Base-by-base conservation (phyloP, 495 filamentous ascomycete species). In the Xylaria nigripes region DNA sequence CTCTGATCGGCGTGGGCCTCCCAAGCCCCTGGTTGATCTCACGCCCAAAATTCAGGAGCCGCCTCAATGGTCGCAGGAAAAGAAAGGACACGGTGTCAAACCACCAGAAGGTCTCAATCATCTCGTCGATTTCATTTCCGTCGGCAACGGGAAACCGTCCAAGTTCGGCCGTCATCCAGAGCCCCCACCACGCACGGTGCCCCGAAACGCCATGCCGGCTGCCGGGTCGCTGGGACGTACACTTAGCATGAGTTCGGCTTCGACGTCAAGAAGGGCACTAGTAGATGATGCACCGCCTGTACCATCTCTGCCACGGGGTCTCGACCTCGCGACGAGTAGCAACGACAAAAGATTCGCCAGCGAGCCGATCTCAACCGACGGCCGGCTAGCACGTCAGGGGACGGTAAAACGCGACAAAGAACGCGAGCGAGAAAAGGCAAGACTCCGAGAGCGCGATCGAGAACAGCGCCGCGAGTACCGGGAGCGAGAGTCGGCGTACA, bases 11-110 rank as follows among this genome's bases (percentile, higher is more conserved):
- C 63, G 57, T 46, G 57, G 57, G 8, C 57, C 53, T 21, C 57
- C 59, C 12, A 63, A 56, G 60, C 86, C 90, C 1, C 75, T 95
- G 0, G 72, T 96, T 12, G 86, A 90, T 59, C 76, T 93, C 18
- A 87, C 82, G 0, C 85, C 89, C 0, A 71, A 76, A n/a, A 89
- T 86, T 63, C 75, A 78, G 42, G 87, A 89, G 54, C 76, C 87
- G 18, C 87, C 85, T 4, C 89, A 94, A 59, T 79, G 75, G 75
- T 65, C 71, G 6, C 81, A 66, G 19, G 63, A 72, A 0, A 75
- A 78, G 30, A 83, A 82, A 48, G 90, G 90, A 12, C 81, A 79
- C 55, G 87, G 84, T 8, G 79, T 89, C 38, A 71, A 71, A 6
- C 79, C 85, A 1, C 80, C 85, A 1, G 70, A 77, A 1, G 78